Evolutionary conservation across 441 rosid genomes (phyloP).

Genomic region (Pelargonium citronellum): DNA sequence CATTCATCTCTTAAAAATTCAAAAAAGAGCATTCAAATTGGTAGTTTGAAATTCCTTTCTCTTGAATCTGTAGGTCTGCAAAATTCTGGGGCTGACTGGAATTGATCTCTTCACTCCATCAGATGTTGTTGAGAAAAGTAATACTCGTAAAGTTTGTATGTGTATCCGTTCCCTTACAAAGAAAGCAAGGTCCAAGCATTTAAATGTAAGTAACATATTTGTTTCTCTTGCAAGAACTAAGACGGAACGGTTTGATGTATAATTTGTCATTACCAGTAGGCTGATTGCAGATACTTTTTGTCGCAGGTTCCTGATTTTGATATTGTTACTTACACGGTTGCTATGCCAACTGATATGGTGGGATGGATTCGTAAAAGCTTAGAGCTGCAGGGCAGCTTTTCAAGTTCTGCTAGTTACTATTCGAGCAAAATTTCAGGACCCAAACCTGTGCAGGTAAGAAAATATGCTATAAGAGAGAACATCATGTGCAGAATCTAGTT

Average conservation of each 20-base stretch:
- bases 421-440: conserved; percentile 1
- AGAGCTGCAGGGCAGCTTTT: conserved; percentile 23
- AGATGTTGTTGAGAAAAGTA: conserved; percentile 31
- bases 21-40: neutral
- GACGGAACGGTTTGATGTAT: neutral
- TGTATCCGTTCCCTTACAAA: conserved; percentile 31
- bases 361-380: conserved; percentile 30
- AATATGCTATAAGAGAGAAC: neutral
- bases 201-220: conserved; percentile 24
- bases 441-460: conserved; percentile 21
- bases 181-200: conserved; percentile 27
- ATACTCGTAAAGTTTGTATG: conserved; percentile 33
- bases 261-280: neutral
- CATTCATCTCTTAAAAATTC: no score
- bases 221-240: neutral
- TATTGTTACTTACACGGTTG: conserved; percentile 25
- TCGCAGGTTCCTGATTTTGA: conserved; percentile 36
- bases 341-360: conserved; percentile 33
- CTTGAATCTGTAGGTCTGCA: conserved; percentile 27
- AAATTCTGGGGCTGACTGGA: conserved; percentile 29
- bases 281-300: conserved; percentile 15
- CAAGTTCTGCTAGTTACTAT: conserved; percentile 17
- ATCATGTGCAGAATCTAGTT: neutral
- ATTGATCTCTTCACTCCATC: conserved; percentile 36
- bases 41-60: neutral